Evolutionary conservation across 2,329 filamentous ascomycete genomes (phyloP), one percentile per base, ranked within the genome.

Genomic region (Podosphaera xanthii): DNA sequence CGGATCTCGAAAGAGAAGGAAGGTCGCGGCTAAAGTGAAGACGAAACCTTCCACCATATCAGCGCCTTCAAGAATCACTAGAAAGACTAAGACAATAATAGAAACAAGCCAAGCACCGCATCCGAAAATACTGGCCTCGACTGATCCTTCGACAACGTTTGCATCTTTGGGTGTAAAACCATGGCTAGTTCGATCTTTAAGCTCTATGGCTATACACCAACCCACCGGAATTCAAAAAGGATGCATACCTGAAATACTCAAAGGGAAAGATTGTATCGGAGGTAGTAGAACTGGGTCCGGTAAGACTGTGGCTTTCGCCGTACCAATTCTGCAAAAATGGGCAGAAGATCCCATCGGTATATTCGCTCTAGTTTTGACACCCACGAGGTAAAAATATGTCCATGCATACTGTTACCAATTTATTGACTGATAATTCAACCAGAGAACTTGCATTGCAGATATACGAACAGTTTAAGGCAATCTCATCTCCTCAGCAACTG

Each of bases 241-340:
- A 58, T 94, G 87, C 69, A 97, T 98, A 67, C 90, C 91, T 1
- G 86, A 92, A 69, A 96, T 97, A 61, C 71, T 98, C 40, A 84
- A 87, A 65, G 92, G 92, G 4, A 79, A 86, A 65, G 90, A 98
- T 72, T 96, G 89, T 69, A 96, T 98, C 65, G 92, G 92, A 68
- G 90, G 90, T 44, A 94, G 87, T 68, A 79, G 89, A 62, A 98
- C 92, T 0, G 92, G 92, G 75, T 96, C 91, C 10, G 92, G 92
- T 72, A 98, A 98, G 74, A 98, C 92, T 2, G 83, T 97, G 50
- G 90, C 92, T 1, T 98, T 98, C 71, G 87, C 91, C 0, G 88
- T 90, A 8, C 92, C 92, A 0, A 94, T 98, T 61, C 74, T 98
- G 63, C 91, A 97, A 70, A 85, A 84, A 71, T 97, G 90, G 89